These are phyloP conservation scores for Acacia pycnantha DNA, from an alignment of 331 rosid species.

Conservation along the genomic window DNA sequence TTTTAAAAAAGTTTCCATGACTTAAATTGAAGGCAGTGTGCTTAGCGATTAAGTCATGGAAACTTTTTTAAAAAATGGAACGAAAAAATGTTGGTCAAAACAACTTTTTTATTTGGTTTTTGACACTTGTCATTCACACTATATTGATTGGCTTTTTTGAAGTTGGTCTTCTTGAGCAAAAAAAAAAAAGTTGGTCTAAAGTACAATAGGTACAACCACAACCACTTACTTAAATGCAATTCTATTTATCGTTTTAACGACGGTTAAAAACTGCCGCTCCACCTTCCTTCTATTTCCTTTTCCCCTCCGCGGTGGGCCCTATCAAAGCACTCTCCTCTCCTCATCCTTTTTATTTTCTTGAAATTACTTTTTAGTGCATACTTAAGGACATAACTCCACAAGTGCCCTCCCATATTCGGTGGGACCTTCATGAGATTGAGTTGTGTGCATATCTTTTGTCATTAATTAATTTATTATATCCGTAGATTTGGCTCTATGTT, in stretches of 20 bases:
- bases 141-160: neutral
- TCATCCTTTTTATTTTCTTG: neutral
- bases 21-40: neutral
- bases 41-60: conserved; percentile 3
- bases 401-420: neutral
- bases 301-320: neutral
- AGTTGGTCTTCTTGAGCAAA: neutral
- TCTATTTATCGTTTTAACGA: neutral
- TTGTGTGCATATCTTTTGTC: neutral
- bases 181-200: no score
- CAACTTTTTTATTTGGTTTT: neutral
- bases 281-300: neutral
- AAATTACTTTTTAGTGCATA: neutral
- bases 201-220: neutral
- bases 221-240: neutral
- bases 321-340: neutral
- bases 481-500: neutral
- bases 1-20: neutral
- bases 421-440: neutral
- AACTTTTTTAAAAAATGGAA: neutral
- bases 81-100: neutral
- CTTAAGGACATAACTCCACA: neutral
- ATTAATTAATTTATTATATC: neutral
- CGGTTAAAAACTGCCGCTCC: neutral
- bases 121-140: neutral